Conservation (phyloP, 2,329 filamentous ascomycete genomes). For the Cordyceps farinosa region DNA sequence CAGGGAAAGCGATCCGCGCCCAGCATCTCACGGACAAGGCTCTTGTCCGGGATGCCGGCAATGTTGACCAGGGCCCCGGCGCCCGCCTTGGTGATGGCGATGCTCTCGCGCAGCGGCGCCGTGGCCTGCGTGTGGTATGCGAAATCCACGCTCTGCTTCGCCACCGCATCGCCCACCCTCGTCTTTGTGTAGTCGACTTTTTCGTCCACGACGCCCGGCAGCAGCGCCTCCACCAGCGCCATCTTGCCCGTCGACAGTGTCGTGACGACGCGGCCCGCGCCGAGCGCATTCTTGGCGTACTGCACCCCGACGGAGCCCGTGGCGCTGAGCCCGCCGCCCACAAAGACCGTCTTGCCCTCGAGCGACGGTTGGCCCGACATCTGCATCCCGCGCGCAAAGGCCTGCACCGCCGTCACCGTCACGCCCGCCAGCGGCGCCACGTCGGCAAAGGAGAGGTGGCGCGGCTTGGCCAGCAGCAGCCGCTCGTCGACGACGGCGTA, state of each 20-base stretch:
- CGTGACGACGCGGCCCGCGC: conserved; percentile 44
- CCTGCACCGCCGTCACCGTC: conserved; percentile 43
- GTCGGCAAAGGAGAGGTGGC: conserved; percentile 33
- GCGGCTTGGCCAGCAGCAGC: conserved; percentile 34
- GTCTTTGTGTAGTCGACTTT: conserved; percentile 49
- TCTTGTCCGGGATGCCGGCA: conserved; percentile 34
- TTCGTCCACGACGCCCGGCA: conserved; percentile 45
- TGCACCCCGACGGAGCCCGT: conserved; percentile 46
- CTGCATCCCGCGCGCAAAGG: conserved; percentile 37
- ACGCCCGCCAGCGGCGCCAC: conserved; percentile 35
- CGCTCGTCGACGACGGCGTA: conserved; percentile 36
- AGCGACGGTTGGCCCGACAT: conserved; percentile 37
- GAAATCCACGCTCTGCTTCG: conserved; percentile 44
- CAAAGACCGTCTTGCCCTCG: conserved; percentile 48
- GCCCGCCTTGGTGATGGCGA: conserved; percentile 37
- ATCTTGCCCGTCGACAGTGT: conserved; percentile 53
- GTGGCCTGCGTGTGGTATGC: conserved; percentile 46
- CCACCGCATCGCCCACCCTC: conserved; percentile 36
- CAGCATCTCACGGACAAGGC: conserved; percentile 29
- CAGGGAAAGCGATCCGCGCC: conserved; percentile 31
- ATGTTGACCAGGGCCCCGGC: conserved; percentile 42
- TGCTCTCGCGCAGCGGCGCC: conserved; percentile 33
- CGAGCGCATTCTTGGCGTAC: conserved; percentile 48
- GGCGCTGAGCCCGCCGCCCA: conserved; percentile 48
- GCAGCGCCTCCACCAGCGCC: conserved; percentile 37